These are phyloP conservation scores for Parasitella parasitica DNA, from an alignment of 371 early-diverging fungal genomes.

Conservation along the genomic window DNA sequence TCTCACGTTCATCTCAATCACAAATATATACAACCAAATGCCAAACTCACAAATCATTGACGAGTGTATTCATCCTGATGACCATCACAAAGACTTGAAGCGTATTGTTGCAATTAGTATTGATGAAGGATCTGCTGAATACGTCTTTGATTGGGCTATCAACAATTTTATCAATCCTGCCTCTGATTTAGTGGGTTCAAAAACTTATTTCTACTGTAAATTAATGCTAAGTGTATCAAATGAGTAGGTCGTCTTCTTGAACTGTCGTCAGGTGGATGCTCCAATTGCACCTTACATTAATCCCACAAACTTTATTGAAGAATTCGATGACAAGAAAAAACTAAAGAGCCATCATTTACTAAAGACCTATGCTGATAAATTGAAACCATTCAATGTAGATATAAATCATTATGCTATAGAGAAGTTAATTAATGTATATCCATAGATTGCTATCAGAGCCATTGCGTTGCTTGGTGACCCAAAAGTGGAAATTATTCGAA, in stretches of 20 bases:
- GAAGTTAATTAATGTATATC: background rate
- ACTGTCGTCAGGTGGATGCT: conserved; percentile 16
- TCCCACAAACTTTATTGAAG: conserved; percentile 12
- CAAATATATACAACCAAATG: too few relatives aligned
- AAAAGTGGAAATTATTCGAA: conserved; percentile 43
- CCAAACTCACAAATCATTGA: conserved; percentile 10
- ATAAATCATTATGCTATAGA: background rate
- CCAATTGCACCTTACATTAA: conserved; percentile 21
- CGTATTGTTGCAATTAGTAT: conserved; percentile 23
- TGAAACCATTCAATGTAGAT: conserved; percentile 15
- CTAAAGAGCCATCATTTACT: conserved; percentile 22
- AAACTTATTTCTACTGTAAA: background rate
- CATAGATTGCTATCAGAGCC: conserved; percentile 38
- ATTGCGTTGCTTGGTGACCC: conserved; percentile 46
- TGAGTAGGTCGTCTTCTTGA: conserved; percentile 12
- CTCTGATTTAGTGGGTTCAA: conserved; percentile 18
- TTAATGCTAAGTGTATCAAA: background rate
- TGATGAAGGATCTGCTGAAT: conserved; percentile 24
- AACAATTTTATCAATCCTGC: conserved; percentile 21
- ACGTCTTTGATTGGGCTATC: conserved; percentile 25
- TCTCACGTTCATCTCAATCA: background rate
- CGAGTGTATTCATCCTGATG: conserved; percentile 9
- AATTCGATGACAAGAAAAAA: conserved; percentile 19
- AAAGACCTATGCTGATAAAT: conserved; percentile 14
- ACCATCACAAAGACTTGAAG: conserved; percentile 1